Conservation (phyloP, 2,329 filamentous ascomycete species). For the Fusarium pininemorale region DNA sequence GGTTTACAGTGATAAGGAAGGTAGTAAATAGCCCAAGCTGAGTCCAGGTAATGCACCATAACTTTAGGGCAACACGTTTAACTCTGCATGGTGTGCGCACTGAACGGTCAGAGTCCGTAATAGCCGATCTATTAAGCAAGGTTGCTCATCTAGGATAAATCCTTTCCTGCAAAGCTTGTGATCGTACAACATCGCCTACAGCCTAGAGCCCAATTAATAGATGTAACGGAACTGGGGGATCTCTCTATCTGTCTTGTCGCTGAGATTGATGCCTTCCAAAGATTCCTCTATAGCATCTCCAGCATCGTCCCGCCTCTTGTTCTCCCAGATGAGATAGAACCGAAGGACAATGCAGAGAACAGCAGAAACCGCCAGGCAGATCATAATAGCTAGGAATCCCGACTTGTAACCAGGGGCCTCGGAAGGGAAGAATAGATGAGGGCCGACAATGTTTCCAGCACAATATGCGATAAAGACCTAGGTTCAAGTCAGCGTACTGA, state of each 20-base stretch:
- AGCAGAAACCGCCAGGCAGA: not conserved
- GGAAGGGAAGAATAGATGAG: not conserved
- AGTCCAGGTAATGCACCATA: too few species aligned
- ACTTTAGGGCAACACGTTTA: too few species aligned
- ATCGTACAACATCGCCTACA: rapidly evolving
- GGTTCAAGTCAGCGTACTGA: not conserved
- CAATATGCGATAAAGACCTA: not conserved
- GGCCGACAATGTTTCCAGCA: not conserved
- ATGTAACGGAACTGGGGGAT: not conserved
- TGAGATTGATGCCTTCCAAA: not conserved
- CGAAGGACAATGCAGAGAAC: not conserved
- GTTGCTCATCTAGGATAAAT: not conserved
- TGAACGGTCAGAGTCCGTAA: too few species aligned
- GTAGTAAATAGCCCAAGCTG: not conserved
- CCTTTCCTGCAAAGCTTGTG: not conserved
- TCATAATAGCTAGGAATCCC: not conserved
- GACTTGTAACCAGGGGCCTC: not conserved
- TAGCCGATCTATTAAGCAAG: not conserved
- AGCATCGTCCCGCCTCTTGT: not conserved
- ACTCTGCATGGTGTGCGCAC: not conserved
- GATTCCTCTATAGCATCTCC: not conserved
- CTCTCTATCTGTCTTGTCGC: not conserved
- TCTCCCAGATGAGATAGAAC: not conserved
- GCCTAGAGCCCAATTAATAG: not conserved
- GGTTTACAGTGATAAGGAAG: not conserved